Evolutionary conservation across 148 eudicot species (phyloP).

Genomic region (Dianthus caryophyllus): DNA sequence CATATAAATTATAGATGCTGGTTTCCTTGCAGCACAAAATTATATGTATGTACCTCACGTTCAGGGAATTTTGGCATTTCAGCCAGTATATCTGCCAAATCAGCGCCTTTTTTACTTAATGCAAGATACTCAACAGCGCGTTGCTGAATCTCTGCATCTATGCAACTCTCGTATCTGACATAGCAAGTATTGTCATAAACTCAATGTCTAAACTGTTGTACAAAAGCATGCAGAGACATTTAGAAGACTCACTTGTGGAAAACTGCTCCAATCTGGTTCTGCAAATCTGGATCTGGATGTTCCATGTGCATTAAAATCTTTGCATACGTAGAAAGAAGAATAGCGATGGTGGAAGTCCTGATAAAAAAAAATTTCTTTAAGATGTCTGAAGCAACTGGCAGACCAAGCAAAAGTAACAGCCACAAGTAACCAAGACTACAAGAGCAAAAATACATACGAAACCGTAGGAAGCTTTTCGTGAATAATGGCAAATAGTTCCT

Average conservation of each 20-base stretch:
- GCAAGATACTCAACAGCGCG: slow-evolving; percentile 88
- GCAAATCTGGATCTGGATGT: slow-evolving; percentile 78
- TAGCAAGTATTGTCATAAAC: slow-evolving; percentile 11
- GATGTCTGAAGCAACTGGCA: slow-evolving; percentile 18
- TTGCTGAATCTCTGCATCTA: slow-evolving; percentile 97
- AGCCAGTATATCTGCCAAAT: slow-evolving; percentile 87
- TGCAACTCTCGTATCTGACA: slow-evolving; percentile 90
- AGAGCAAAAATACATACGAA: slow-evolving; percentile 51
- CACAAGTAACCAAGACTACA: neutral
- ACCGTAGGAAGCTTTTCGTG: slow-evolving; percentile 96
- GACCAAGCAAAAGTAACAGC: neutral
- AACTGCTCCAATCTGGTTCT: slow-evolving; percentile 75
- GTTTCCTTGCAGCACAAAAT: neutral
- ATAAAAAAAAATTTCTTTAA: slow-evolving; percentile 18
- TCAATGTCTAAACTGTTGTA: neutral
- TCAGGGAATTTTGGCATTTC: slow-evolving; percentile 99
- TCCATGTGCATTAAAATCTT: slow-evolving; percentile 94
- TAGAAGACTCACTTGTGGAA: slow-evolving; percentile 64
- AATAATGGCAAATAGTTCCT: slow-evolving; percentile 75
- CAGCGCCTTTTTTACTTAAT: slow-evolving; percentile 81
- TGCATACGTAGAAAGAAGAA: slow-evolving; percentile 92
- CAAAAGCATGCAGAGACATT: slow-evolving; percentile 4
- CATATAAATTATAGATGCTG: neutral
- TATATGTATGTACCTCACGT: slow-evolving; percentile 56
- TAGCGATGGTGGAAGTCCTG: slow-evolving; percentile 89